These are phyloP conservation scores for Tympanopsis confertula DNA, from an alignment of 2,329 filamentous ascomycete species.

Conservation along the genomic window DNA sequence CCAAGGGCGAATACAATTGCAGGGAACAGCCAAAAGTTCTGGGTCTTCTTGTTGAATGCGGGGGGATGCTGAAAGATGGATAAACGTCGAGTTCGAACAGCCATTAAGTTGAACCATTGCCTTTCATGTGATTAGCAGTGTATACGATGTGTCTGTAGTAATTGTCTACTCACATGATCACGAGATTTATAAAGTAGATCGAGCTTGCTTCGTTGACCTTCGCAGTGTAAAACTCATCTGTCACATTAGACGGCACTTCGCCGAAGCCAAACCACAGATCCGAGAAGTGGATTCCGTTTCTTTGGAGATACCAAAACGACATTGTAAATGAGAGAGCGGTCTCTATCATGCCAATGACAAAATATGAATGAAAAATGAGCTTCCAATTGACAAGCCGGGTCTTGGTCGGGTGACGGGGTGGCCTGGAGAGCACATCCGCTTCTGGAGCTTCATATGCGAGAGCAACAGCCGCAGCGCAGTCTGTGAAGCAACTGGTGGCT, in stretches of 20 bases:
- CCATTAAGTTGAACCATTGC: slow-evolving; percentile 68
- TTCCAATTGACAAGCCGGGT: slow-evolving; percentile 65
- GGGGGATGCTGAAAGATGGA: slow-evolving; percentile 65
- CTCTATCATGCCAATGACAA: slow-evolving; percentile 54
- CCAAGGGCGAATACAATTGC: slow-evolving; percentile 58
- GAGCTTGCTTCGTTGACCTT: slow-evolving; percentile 55
- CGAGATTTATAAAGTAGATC: slow-evolving; percentile 71
- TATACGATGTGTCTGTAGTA: not conserved
- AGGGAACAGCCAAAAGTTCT: slow-evolving; percentile 60
- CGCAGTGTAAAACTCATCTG: slow-evolving; percentile 38
- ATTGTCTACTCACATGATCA: slow-evolving; percentile 50
- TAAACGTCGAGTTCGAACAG: slow-evolving; percentile 51
- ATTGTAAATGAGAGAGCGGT: slow-evolving; percentile 49
- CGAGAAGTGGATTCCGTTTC: slow-evolving; percentile 51
- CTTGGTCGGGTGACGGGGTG: slow-evolving; percentile 55
- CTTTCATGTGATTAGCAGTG: slow-evolving; percentile 10
- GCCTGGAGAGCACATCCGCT: slow-evolving; percentile 60
- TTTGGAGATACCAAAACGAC: slow-evolving; percentile 55
- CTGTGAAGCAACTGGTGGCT: slow-evolving; percentile 55
- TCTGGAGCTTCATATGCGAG: slow-evolving; percentile 70
- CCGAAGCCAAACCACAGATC: slow-evolving; percentile 60
- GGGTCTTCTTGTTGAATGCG: slow-evolving; percentile 48
- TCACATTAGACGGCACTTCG: slow-evolving; percentile 26
- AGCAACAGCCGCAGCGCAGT: slow-evolving; percentile 61
- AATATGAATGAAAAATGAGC: slow-evolving; percentile 63